Evolutionary conservation across 345 rosid species (phyloP).

Genomic region (Euphorbia peplus): DNA sequence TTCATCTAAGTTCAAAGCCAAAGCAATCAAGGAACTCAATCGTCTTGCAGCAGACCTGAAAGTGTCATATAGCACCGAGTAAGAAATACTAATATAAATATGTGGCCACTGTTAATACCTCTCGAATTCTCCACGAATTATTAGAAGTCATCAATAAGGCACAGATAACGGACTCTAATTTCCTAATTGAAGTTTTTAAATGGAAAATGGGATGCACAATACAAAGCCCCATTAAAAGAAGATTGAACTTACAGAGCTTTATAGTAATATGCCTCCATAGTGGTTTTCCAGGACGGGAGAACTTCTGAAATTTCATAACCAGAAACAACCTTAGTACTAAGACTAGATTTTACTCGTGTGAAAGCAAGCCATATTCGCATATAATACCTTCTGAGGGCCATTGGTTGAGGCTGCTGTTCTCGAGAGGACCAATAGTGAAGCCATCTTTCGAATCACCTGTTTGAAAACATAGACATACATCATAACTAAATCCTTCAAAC

Average conservation of each 20-base stretch:
- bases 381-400: slow-evolving; percentile 72
- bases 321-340: neutral
- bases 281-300: slow-evolving; percentile 61
- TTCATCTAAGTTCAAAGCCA: slow-evolving; percentile 68
- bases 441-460: slow-evolving; percentile 77
- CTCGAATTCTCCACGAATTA: neutral
- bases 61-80: slow-evolving; percentile 11
- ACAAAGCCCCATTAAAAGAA: slow-evolving; percentile 7
- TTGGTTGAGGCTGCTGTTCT: slow-evolving; percentile 41
- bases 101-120: neutral
- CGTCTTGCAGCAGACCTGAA: slow-evolving; percentile 54
- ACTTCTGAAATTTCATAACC: slow-evolving; percentile 46
- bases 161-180: neutral
- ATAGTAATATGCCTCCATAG: slow-evolving; percentile 53
- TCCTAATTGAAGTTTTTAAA: neutral
- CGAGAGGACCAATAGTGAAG: slow-evolving; percentile 61
- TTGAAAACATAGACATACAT: neutral
- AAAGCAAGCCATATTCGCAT: neutral
- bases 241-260: slow-evolving; percentile 46
- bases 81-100: neutral
- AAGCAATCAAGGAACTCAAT: slow-evolving; percentile 56
- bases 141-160: neutral
- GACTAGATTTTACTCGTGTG: too few species aligned
- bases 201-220: neutral
- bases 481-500: neutral